Conservation (phyloP, 768 basidiomycete genomes). For the Termitomyces sp. region DNA sequence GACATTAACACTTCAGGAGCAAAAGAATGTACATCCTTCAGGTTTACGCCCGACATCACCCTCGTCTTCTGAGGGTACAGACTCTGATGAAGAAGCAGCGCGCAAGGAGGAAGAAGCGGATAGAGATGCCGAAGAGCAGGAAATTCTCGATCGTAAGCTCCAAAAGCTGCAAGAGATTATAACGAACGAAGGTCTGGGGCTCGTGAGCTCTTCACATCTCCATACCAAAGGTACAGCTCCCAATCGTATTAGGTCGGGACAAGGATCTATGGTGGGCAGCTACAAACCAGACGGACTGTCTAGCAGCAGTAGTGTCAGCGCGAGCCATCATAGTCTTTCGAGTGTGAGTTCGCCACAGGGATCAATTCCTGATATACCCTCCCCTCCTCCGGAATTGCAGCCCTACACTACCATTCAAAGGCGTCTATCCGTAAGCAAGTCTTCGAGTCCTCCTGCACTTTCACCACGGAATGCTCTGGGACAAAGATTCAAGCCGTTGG, state of each 20-base stretch:
- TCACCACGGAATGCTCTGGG: slow-evolving; percentile 53
- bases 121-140: slow-evolving; percentile 60
- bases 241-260: slow-evolving; percentile 39
- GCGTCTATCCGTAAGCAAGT: slow-evolving; percentile 49
- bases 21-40: slow-evolving; percentile 31
- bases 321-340: slow-evolving; percentile 64
- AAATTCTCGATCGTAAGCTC: slow-evolving; percentile 62
- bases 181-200: slow-evolving; percentile 67
- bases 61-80: slow-evolving; percentile 46
- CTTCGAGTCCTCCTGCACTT: slow-evolving; percentile 56
- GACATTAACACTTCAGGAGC: slow-evolving; percentile 61
- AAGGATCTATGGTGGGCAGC: slow-evolving; percentile 30
- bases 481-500: slow-evolving; percentile 41
- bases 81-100: slow-evolving; percentile 59
- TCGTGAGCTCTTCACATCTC: slow-evolving; percentile 44
- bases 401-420: slow-evolving; percentile 47
- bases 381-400: slow-evolving; percentile 56
- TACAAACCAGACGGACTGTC: slow-evolving; percentile 36
- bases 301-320: slow-evolving; percentile 38
- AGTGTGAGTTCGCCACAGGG: slow-evolving; percentile 70
- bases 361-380: slow-evolving; percentile 80
- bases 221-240: slow-evolving; percentile 35
- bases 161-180: slow-evolving; percentile 66
- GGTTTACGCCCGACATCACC: slow-evolving; percentile 41
- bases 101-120: slow-evolving; percentile 68